Evolutionary conservation across 805 yeast species (phyloP), one percentile per base, ranked within the genome.

Genomic region (Zygoascus flipseniorum): DNA sequence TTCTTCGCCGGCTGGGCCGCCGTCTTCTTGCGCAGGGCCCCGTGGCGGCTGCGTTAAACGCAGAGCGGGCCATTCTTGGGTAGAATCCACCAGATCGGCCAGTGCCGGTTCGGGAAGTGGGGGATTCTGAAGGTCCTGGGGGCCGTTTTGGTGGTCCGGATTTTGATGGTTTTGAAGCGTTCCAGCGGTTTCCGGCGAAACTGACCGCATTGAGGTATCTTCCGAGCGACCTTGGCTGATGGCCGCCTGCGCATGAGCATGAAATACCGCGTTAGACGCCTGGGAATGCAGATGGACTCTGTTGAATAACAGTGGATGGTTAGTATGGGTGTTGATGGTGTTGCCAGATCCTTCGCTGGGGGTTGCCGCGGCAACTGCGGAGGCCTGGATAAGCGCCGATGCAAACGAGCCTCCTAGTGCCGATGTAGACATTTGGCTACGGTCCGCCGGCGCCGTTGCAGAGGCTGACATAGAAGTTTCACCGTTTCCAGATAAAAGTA

Each of bases 221-320:
- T 20, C 20, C 31, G 20, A 5, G 14, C 41, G 42, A n/a, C 14
- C 43, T 5, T 11, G 26, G 16, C 16, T 20, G 20, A 26, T 46
- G 43, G 43, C 28, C 14, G 53, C 61, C 18, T 55, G 54, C 10
- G 55, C 62, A 43, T 57, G 56, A 23, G 60, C 52, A 20, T 53
- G 59, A 18, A 44, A 55, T 10, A 60, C 63, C 2, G 63, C 63
- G 31, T 56, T 53, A 5, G 62, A 58, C 9, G 63, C 63, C 48
- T 57, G 62, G 1, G 63, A 60, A 46, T 60, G 62, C 11, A 60
- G 51, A 16, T 43, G 43, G 20, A 35, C 23, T 26, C 52, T 23
- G 42, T 50, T 44, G 49, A 32, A 46, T 13, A 39, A 20, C 14
- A 46, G 41, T 13, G 39, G 13, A 35, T 35, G 39, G 39, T 35